These are phyloP conservation scores for Sclerotinia nivalis DNA, from an alignment of 2,329 filamentous ascomycete genomes.

Conservation along the genomic window DNA sequence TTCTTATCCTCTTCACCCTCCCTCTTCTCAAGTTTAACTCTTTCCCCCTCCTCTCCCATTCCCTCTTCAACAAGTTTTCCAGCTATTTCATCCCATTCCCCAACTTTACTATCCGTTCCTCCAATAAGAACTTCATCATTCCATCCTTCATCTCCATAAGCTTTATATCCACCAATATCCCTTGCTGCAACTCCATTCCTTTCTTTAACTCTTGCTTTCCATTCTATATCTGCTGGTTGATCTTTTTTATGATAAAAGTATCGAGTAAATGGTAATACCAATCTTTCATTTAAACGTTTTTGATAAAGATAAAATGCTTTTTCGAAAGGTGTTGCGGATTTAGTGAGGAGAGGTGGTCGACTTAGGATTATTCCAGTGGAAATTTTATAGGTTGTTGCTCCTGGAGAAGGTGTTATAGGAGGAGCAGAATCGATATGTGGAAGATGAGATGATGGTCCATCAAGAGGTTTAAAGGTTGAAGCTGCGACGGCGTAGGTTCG, in stretches of 20 bases:
- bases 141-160: slow-evolving; percentile 72
- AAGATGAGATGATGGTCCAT: slow-evolving; percentile 39
- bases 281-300: slow-evolving; percentile 90
- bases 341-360: slow-evolving; percentile 83
- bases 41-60: slow-evolving; percentile 43
- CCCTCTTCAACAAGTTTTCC: slow-evolving; percentile 58
- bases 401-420: slow-evolving; percentile 31
- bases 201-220: slow-evolving; percentile 80
- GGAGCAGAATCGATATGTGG: slow-evolving; percentile 41
- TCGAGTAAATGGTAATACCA: slow-evolving; percentile 81
- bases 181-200: slow-evolving; percentile 72
- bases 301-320: slow-evolving; percentile 96
- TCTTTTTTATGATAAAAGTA: slow-evolving; percentile 95
- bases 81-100: slow-evolving; percentile 47
- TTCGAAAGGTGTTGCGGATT: slow-evolving; percentile 82
- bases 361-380: slow-evolving; percentile 78
- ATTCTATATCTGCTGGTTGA: slow-evolving; percentile 81
- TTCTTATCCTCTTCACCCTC: slow-evolving; percentile 75
- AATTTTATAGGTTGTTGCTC: slow-evolving; percentile 44
- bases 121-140: slow-evolving; percentile 87
- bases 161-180: slow-evolving; percentile 83
- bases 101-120: slow-evolving; percentile 58
- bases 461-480: slow-evolving; percentile 32
- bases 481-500: slow-evolving; percentile 39
- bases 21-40: slow-evolving; percentile 61